A percentile compares a stretch with the other conserved stretches of the same genome.
Evolutionary conservation across 108 stramenopile genomes (phyloP).

Genomic region (Schizochytrium sp.): DNA sequence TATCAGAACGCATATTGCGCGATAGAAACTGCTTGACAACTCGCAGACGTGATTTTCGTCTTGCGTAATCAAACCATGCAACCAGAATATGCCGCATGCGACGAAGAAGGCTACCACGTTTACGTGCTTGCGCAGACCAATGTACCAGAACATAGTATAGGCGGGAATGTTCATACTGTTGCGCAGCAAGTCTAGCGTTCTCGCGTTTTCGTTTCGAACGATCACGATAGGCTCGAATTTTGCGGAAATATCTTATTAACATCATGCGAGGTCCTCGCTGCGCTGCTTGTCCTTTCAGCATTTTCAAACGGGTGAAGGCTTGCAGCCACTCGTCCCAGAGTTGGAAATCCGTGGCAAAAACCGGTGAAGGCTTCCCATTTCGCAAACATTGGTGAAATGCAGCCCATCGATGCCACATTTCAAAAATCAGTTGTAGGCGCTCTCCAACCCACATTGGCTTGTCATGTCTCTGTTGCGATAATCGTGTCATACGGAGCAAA

Average conservation of each 20-base stretch:
- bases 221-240: neutral
- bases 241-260: neutral
- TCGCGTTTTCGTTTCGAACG: neutral
- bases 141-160: conserved; percentile 1
- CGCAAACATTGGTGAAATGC: neutral
- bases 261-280: conserved; percentile 11
- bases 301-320: neutral
- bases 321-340: conserved; percentile 38
- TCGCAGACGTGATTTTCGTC: conserved; percentile 3
- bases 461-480: neutral
- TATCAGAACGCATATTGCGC: neutral
- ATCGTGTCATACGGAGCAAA: neutral
- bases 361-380: neutral
- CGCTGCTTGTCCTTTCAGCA: conserved; percentile 5
- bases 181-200: neutral
- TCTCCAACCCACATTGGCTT: conserved; percentile 12
- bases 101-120: conserved; percentile 25
- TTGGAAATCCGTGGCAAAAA: neutral
- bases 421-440: neutral
- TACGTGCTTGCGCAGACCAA: conserved; percentile 31
- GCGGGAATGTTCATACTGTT: conserved; percentile 28
- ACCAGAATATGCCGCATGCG: conserved; percentile 7
- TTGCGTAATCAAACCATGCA: neutral
- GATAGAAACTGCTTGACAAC: conserved; percentile 43
- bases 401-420: conserved; percentile 40